Conservation (phyloP, 2,329 filamentous ascomycete genomes). For the Xylaria sp. region DNA sequence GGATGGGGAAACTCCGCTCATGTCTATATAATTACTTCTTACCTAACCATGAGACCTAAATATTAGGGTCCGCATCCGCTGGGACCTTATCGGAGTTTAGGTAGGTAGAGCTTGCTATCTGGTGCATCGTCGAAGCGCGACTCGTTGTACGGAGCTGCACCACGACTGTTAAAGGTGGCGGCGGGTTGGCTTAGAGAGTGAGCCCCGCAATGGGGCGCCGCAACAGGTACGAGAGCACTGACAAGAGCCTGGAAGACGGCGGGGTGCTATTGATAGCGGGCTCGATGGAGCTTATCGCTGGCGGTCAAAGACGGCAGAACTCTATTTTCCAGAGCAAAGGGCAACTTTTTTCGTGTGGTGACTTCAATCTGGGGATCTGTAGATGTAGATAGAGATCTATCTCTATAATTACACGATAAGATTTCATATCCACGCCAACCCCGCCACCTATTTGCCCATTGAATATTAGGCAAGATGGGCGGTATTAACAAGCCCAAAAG, state of each 20-base stretch:
- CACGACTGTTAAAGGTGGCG: background rate
- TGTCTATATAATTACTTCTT: background rate
- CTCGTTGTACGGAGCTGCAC: background rate
- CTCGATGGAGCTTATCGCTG: constrained; percentile 40
- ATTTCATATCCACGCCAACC: background rate
- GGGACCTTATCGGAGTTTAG: background rate
- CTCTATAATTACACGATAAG: constrained; percentile 5
- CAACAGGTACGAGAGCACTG: background rate
- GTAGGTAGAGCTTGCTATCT: background rate
- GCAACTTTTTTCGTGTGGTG: constrained; percentile 43
- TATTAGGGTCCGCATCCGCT: background rate
- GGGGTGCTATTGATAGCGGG: constrained; percentile 39
- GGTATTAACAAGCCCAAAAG: constrained; percentile 50
- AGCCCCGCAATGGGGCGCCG: background rate
- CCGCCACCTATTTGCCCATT: constrained; percentile 4
- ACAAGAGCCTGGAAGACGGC: constrained; percentile 5
- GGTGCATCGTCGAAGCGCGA: background rate
- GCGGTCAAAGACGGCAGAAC: constrained; percentile 47
- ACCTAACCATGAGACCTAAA: background rate
- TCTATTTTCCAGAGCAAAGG: constrained; percentile 36
- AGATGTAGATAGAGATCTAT: background rate
- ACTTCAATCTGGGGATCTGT: constrained; percentile 3
- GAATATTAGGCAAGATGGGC: constrained; percentile 45
- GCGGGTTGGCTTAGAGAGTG: background rate
- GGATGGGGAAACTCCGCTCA: constrained; percentile 38